These are phyloP conservation scores for Asterochloris erici DNA, from an alignment of 139 green algal genomes.

Conservation along the genomic window DNA sequence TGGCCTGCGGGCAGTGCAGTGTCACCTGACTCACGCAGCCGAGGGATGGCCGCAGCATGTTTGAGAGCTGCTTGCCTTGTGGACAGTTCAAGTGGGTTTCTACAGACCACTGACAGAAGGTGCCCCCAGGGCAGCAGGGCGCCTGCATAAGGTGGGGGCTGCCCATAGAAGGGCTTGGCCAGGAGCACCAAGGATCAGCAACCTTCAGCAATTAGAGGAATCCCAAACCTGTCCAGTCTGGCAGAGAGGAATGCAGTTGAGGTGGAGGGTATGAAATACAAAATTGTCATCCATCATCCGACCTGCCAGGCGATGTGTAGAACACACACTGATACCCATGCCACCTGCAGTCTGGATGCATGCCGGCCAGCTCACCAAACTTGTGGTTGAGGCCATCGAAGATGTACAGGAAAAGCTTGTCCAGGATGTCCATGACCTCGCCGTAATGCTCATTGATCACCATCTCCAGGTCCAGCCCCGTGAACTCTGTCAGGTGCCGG, in stretches of 20 bases:
- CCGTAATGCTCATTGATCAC: constrained; percentile 95
- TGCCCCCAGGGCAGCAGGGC: neutral
- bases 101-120: neutral
- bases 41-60: neutral
- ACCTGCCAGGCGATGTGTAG: no score
- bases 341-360: neutral
- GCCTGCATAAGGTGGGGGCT: neutral
- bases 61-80: neutral
- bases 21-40: neutral
- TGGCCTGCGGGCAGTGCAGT: constrained; percentile 11
- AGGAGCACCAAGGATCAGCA: neutral
- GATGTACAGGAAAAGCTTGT: constrained; percentile 89
- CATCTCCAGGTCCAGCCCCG: constrained; percentile 99
- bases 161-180: neutral
- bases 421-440: constrained; percentile 94
- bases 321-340: neutral
- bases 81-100: neutral
- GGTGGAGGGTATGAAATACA: neutral
- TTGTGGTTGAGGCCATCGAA: constrained; percentile 79
- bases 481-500: constrained; percentile 99
- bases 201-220: neutral
- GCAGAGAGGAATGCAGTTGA: neutral
- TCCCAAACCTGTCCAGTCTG: neutral
- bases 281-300: neutral
- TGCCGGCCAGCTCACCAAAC: neutral